Evolutionary conservation across 805 yeast species (phyloP), one percentile per base, ranked within the genome.

Genomic region (Candida namnaoensis): DNA sequence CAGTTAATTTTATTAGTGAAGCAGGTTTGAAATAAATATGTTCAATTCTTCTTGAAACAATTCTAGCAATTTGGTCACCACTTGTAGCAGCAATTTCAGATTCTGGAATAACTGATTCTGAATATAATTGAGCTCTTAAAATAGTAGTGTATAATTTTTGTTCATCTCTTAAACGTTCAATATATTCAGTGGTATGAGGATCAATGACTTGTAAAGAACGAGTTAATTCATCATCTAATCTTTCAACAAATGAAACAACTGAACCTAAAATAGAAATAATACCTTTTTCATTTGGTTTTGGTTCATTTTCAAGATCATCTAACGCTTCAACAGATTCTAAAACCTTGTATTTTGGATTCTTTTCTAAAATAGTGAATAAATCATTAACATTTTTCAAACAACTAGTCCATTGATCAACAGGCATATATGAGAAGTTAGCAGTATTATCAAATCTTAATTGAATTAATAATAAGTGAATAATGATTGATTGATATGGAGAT

Each of bases 131-230:
- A 25, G 88, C 78, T 57, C 95, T 80, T 46, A 93, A 74, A 47
- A 93, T 73, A 58, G 87, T 71, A 42, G 72, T 71, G 68, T 88
- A 91, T 42, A 93, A 71, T 34, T 66, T 65, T 47, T 80, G 72
- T 68, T 93, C 99, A 63, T 90, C 96, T 63, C 82, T 82, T 58
- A 93, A 75, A 62, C 98, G 79, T 51, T 82, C 85, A 51, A 93
- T 76, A 64, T 91, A 93, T 64, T 93, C 99, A 44, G 87, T 81
- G 24, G 97, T 84, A 61, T 93, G 97, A 37, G 97, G 96, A 63
- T 93, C 98, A 55, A 88, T 81, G 51, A 78, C 78, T 60, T 90
- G 88, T 54, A 93, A 74, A 38, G 95, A 87, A 52, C 82, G 80
- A 47, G 85, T 84, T 56, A 90, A 82, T 68, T 93, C 99, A 57